These are phyloP conservation scores for Arachnopeziza araneosa DNA, from an alignment of 2,329 filamentous ascomycete species.

Conservation along the genomic window DNA sequence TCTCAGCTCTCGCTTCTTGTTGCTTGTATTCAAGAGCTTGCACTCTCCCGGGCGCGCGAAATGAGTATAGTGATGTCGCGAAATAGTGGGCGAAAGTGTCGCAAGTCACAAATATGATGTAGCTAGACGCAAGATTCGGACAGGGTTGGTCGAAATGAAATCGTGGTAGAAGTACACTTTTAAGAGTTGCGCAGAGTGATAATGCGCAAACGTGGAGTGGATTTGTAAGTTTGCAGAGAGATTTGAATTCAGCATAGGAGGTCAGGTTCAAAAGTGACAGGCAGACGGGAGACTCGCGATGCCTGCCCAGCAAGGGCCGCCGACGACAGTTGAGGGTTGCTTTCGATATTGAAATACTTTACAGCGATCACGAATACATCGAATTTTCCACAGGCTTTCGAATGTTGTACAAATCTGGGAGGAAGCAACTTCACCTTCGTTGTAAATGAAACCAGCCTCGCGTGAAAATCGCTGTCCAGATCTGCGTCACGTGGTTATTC, in stretches of 20 bases:
- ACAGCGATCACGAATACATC: neutral
- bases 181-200: neutral
- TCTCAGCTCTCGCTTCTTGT: slow-evolving; percentile 7
- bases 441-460: neutral
- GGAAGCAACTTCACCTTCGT: neutral
- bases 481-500: neutral
- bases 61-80: neutral
- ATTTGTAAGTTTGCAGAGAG: neutral
- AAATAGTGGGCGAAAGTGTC: too few relatives aligned
- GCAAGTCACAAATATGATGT: neutral
- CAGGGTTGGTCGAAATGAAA: neutral
- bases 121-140: neutral
- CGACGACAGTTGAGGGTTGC: neutral
- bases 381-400: neutral
- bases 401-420: neutral
- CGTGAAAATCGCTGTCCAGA: neutral
- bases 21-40: slow-evolving; percentile 8
- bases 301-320: neutral
- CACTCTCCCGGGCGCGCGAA: neutral
- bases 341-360: neutral
- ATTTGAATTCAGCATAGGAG: neutral
- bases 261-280: neutral
- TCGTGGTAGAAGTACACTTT: neutral
- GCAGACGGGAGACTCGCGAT: neutral
- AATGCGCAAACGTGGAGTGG: neutral